A percentile compares a stretch with the other conserved stretches of the same genome.
phyloP scores from a whole-genome alignment of 2,329 filamentous ascomycete species.

The Saccharata proteae region DNA sequence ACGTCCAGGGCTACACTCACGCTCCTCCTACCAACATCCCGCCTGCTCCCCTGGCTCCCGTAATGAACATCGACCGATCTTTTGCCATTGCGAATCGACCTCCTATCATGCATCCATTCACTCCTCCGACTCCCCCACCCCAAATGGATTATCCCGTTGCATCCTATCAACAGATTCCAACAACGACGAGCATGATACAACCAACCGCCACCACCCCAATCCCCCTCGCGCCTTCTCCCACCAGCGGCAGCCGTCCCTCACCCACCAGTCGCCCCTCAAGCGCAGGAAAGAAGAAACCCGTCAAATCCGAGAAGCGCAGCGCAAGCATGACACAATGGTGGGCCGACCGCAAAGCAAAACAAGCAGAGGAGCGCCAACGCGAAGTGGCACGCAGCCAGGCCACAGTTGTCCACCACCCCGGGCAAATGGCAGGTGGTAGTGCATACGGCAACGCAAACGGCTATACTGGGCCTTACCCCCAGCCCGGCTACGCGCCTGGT shows the following conservation, averaged over 20 bases:
- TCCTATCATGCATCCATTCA: background rate
- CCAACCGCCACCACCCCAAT: background rate
- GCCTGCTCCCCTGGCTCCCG: conserved; percentile 4
- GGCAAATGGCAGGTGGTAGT: background rate
- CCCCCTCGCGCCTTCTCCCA: background rate
- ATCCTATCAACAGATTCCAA: background rate
- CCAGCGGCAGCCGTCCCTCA: background rate
- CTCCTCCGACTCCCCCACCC: background rate
- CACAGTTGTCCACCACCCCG: background rate
- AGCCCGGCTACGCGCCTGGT: background rate
- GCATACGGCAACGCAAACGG: background rate
- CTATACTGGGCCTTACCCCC: conserved; percentile 6
- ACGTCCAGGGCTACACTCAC: conserved; percentile 8
- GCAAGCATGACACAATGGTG: conserved; percentile 36
- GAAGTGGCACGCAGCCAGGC: conserved; percentile 4
- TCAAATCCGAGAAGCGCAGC: conserved; percentile 32
- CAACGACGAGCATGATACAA: no score
- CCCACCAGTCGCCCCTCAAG: background rate
- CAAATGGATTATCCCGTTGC: background rate
- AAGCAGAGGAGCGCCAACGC: conserved; percentile 17
- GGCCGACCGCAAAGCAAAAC: conserved; percentile 29
- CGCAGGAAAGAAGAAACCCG: conserved; percentile 11
- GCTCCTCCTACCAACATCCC: conserved; percentile 7
- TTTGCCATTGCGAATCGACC: background rate
- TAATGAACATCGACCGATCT: conserved; percentile 14